A percentile compares a stretch with the other conserved stretches of the same genome.
Conservation (phyloP, 2,329 filamentous ascomycete genomes). For the Arthrinium phaeospermum region DNA sequence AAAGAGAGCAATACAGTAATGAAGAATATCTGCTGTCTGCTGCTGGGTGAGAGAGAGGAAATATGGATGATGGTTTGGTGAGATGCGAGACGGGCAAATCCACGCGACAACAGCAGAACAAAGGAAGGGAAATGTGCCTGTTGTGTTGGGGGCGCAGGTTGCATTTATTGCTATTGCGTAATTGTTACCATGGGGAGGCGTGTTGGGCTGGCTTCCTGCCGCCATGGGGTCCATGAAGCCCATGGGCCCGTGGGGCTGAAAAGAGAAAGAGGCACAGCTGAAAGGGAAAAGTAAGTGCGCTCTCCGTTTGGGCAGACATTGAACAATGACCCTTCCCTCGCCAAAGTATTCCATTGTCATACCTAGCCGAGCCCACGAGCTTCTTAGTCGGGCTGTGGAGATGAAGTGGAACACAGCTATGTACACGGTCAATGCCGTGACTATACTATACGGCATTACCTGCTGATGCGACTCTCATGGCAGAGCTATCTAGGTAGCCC, state of each 20-base stretch:
- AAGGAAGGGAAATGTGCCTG: not conserved
- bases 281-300: not conserved
- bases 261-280: conserved; percentile 9
- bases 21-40: not conserved
- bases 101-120: not conserved
- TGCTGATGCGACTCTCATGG: not conserved
- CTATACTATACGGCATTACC: not conserved
- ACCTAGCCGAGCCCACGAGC: too few species aligned
- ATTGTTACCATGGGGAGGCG: not conserved
- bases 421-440: not conserved
- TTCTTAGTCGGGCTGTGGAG: not conserved
- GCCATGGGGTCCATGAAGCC: not conserved
- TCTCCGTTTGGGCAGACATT: not conserved
- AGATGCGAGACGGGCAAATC: not conserved
- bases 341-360: not conserved
- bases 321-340: not conserved
- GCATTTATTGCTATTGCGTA: not conserved
- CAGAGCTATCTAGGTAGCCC: not conserved
- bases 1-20: not conserved
- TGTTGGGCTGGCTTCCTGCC: not conserved
- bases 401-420: not conserved
- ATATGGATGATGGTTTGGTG: not conserved
- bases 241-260: not conserved
- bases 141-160: not conserved
- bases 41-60: not conserved